Evolutionary conservation across 257 asterid genomes (phyloP).

Genomic region (Marsdenia floribunda): DNA sequence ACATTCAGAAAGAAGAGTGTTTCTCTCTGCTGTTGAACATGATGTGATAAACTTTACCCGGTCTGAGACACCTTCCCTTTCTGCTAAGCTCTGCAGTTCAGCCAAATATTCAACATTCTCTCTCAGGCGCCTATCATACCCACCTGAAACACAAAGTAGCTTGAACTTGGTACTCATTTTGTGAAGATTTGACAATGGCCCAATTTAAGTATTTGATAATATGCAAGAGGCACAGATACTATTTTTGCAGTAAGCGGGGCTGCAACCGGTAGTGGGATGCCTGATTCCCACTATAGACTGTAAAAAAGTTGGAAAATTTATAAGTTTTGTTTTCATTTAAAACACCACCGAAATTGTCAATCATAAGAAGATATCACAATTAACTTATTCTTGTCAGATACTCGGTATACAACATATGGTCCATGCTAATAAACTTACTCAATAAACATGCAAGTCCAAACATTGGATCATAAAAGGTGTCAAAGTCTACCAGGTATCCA

Average conservation of each 20-base stretch:
- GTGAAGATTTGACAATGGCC: neutral
- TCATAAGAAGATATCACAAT: neutral
- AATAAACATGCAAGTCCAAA: neutral
- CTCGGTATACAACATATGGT: neutral
- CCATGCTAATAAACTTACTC: neutral
- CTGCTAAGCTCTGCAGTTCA: conserved; percentile 70
- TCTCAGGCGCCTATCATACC: conserved; percentile 76
- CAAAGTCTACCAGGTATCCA: neutral
- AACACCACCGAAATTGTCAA: neutral
- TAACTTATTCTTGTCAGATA: neutral
- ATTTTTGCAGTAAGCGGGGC: neutral
- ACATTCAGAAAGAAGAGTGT: conserved; percentile 66
- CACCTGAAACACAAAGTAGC: conserved; percentile 44
- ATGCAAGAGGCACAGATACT: neutral
- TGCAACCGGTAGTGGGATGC: neutral
- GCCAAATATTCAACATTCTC: conserved; percentile 87
- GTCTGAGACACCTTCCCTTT: conserved; percentile 56
- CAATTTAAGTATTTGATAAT: neutral
- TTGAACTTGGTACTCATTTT: neutral
- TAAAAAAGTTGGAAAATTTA: neutral
- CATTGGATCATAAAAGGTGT: neutral
- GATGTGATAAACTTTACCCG: conserved; percentile 70
- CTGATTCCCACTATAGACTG: neutral
- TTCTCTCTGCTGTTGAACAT: conserved; percentile 79
- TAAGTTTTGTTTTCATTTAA: neutral